Evolutionary conservation across 2,329 filamentous ascomycete genomes (phyloP), one percentile per base, ranked within the genome.

Genomic region (Cladosporium oxysporum): DNA sequence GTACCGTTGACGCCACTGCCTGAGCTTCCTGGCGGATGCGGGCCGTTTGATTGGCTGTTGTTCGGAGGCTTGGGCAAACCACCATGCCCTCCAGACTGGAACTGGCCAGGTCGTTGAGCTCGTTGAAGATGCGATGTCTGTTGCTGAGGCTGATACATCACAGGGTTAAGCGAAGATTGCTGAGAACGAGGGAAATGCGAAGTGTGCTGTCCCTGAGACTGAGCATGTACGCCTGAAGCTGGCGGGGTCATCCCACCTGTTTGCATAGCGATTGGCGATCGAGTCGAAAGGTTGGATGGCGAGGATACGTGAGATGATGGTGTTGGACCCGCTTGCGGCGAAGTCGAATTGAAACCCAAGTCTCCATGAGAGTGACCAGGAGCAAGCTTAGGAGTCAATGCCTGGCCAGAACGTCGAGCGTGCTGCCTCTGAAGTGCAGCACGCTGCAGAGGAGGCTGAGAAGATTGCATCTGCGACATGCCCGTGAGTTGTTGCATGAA

Each of bases 281-380:
- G 84, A 64, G 85, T 83, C 52, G 80, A 79, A 37, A 81, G 76
- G 57, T 85, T 85, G 60, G 84, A 82, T 16, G 88, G 88, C n/a
- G 88, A 90, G 7, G 88, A 88, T 35, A 86, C 81, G 75, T 96
- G 92, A 1, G 93, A 96, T 10, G 91, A 88, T 5, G 92, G 91
- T 2, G 92, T 96, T 16, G 91, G 91, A 70, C 93, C 90, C 66
- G 87, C 90, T 78, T 92, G 90, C 18, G 92, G 88, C 64, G 90
- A 90, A 53, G 87, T 84, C 70, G 85, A 76, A 64, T 77, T 76
- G 50, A 81, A 77, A 47, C 74, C 70, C 78, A 77, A 65, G 76
- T 79, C 75, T 11, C 44, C 76, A 75, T 75, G 78, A 73, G 77
- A 69, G 74, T 78, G 75, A 73, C 72, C 71, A 72, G 77, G 76